These are phyloP conservation scores for Strigomonas culicis DNA, from an alignment of 208 protist species.

Conservation along the genomic window DNA sequence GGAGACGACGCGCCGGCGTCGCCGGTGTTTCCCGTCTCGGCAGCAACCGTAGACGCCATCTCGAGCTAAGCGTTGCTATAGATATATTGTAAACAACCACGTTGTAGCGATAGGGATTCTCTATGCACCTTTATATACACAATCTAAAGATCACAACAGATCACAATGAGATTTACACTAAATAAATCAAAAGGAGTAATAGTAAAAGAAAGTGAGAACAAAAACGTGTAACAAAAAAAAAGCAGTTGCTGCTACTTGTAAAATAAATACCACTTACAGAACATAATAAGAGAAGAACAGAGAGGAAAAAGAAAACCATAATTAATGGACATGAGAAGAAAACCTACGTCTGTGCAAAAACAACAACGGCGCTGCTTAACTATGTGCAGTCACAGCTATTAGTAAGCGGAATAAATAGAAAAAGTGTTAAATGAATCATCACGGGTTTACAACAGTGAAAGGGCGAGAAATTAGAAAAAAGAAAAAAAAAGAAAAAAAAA, in stretches of 20 bases:
- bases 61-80: too few species aligned
- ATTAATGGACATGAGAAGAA: constrained; percentile 15
- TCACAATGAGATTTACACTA: too few species aligned
- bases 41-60: too few species aligned
- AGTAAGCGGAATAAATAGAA: neutral
- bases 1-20: neutral
- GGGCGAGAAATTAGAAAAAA: constrained; percentile 4
- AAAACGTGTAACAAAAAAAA: neutral
- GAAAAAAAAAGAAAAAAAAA: constrained; percentile 10
- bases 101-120: too few species aligned
- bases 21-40: neutral
- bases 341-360: neutral
- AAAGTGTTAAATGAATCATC: neutral
- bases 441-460: too few species aligned
- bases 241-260: neutral
- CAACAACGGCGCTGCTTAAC: neutral
- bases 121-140: constrained; percentile 1
- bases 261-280: constrained; percentile 5
- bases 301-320: constrained; percentile 4
- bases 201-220: too few species aligned
- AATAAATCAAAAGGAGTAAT: neutral
- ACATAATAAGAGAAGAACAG: constrained; percentile 7
- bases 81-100: neutral
- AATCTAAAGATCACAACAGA: too few species aligned
- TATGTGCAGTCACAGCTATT: neutral